Percentiles rank a stretch among this genome's conserved stretches.
Evolutionary conservation across 106 monocot species (phyloP).

Genomic region (Dendrobium officinale): DNA sequence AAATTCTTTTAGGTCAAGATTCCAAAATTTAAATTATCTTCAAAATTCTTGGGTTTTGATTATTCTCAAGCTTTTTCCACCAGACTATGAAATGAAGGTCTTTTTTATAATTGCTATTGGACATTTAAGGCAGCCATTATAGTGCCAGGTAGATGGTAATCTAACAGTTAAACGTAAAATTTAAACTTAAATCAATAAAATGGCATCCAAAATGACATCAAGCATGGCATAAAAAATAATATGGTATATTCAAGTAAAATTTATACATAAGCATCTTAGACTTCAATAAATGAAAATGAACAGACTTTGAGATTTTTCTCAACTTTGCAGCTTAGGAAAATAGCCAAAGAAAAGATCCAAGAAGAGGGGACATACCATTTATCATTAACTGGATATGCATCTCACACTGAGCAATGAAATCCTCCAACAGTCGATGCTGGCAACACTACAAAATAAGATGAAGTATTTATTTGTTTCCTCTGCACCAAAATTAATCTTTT

Average conservation of each 20-base stretch:
- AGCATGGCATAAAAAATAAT: too few species aligned
- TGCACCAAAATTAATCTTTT: not conserved
- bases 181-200: too few species aligned
- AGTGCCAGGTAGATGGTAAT: too few species aligned
- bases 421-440: not conserved
- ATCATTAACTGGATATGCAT: conserved; percentile 1
- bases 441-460: not conserved
- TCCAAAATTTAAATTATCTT: too few species aligned
- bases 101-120: too few species aligned
- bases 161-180: too few species aligned
- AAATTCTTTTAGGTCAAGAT: too few species aligned
- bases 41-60: too few species aligned
- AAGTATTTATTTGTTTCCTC: not conserved
- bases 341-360: not conserved
- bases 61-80: too few species aligned
- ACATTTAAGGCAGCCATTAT: too few species aligned
- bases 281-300: not conserved
- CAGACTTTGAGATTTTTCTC: not conserved
- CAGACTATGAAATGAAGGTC: too few species aligned
- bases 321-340: not conserved
- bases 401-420: conserved; percentile 6
- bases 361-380: not conserved
- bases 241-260: not conserved
- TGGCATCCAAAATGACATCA: too few species aligned
- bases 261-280: not conserved